These are phyloP conservation scores for Diaporthe eres DNA, from an alignment of 2,329 filamentous ascomycete species.

Conservation along the genomic window DNA sequence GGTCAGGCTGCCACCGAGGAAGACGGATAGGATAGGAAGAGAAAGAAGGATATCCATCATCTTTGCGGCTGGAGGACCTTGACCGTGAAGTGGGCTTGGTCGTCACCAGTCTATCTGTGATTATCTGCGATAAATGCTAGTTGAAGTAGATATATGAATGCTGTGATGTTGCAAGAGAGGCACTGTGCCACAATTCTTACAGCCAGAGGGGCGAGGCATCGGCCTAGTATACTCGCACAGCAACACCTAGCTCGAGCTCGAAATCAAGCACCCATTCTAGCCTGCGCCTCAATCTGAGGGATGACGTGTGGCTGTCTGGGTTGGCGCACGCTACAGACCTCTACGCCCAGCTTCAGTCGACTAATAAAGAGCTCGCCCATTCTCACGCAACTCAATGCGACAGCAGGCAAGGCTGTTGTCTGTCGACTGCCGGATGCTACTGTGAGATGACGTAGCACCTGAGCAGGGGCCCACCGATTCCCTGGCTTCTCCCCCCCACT, in stretches of 20 bases:
- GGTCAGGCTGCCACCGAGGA: conserved; percentile 71
- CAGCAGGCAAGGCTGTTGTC: conserved; percentile 15
- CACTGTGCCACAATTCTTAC: not conserved
- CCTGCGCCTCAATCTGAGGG: not conserved
- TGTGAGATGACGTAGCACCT: conserved; percentile 34
- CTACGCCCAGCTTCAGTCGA: not conserved
- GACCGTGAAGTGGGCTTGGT: not conserved
- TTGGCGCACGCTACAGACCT: not conserved
- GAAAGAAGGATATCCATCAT: conserved; percentile 78
- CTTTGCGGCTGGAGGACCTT: conserved; percentile 35
- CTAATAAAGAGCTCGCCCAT: not conserved
- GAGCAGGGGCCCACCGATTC: conserved; percentile 17
- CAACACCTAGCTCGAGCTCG: not conserved
- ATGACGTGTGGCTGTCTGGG: conserved; percentile 23
- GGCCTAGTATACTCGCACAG: conserved; percentile 3
- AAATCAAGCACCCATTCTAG: conserved; percentile 3
- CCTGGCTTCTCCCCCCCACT: not conserved
- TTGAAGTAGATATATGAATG: not conserved
- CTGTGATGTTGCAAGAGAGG: not conserved
- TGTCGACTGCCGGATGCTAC: conserved; percentile 24
- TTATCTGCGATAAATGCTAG: not conserved
- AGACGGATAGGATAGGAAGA: conserved; percentile 79
- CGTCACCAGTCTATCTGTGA: not conserved
- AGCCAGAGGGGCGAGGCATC: not conserved
- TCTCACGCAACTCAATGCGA: conserved; percentile 9